Conservation (phyloP, 768 basidiomycete species). For the Holtermanniella nyarrowii region DNA sequence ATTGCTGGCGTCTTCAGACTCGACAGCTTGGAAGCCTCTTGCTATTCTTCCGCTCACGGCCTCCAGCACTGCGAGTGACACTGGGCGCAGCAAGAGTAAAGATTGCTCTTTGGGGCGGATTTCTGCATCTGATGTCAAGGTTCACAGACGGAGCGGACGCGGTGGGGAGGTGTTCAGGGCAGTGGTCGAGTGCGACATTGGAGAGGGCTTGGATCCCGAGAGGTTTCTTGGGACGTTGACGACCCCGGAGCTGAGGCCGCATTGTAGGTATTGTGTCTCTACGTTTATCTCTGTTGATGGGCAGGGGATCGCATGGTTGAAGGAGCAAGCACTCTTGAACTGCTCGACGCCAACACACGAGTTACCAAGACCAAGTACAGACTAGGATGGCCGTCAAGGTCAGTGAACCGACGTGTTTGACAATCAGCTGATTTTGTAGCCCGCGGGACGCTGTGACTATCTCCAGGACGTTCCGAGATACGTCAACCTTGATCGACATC, state of each 20-base stretch:
- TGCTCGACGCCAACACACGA: slow-evolving; percentile 73
- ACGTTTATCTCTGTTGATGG: neutral
- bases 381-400: slow-evolving; percentile 96
- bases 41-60: slow-evolving; percentile 21
- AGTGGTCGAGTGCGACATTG: slow-evolving; percentile 68
- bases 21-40: slow-evolving; percentile 73
- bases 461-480: slow-evolving; percentile 69
- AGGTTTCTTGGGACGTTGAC: slow-evolving; percentile 73
- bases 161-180: slow-evolving; percentile 72
- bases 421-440: slow-evolving; percentile 42
- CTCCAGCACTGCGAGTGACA: slow-evolving; percentile 27
- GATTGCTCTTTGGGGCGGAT: slow-evolving; percentile 48
- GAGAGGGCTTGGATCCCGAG: slow-evolving; percentile 48
- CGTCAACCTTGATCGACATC: slow-evolving; percentile 74
- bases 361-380: slow-evolving; percentile 84
- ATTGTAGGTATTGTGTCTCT: slow-evolving; percentile 26
- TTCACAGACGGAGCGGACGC: slow-evolving; percentile 63
- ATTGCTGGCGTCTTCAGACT: slow-evolving; percentile 59
- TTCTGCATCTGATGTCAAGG: slow-evolving; percentile 59
- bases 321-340: slow-evolving; percentile 66
- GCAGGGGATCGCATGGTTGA: slow-evolving; percentile 84
- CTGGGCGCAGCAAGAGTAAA: slow-evolving; percentile 52
- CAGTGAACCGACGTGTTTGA: slow-evolving; percentile 38
- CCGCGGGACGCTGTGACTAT: slow-evolving; percentile 92
- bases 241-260: slow-evolving; percentile 76